A percentile compares a stretch with the other conserved stretches of the same genome.
Conservation (phyloP, 2,329 filamentous ascomycete genomes). For the Aureobasidium leucospermi region DNA sequence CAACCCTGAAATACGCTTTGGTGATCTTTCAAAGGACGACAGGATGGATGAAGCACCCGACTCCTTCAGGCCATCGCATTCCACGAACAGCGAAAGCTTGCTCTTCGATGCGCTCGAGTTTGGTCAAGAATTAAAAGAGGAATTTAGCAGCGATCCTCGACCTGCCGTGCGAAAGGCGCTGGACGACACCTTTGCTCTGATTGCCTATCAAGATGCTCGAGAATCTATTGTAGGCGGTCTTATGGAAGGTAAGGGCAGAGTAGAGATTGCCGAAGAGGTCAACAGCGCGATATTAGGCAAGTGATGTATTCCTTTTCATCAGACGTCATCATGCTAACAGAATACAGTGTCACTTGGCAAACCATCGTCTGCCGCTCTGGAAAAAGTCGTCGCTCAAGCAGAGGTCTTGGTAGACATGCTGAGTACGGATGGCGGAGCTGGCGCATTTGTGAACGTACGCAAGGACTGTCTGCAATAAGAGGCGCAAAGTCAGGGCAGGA, state of each 20-base stretch:
- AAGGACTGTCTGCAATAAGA: slow-evolving; percentile 10
- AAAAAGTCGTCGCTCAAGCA: slow-evolving; percentile 79
- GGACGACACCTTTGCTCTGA: slow-evolving; percentile 76
- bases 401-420: slow-evolving; percentile 78
- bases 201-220: slow-evolving; percentile 78
- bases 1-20: neutral
- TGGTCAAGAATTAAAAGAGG: slow-evolving; percentile 67
- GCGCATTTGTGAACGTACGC: slow-evolving; percentile 70
- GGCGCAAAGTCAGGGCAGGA: no score
- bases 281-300: slow-evolving; percentile 87
- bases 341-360: slow-evolving; percentile 75
- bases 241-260: slow-evolving; percentile 66
- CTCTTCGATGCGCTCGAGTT: slow-evolving; percentile 68
- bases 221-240: slow-evolving; percentile 71
- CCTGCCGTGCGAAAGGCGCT: slow-evolving; percentile 66
- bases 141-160: slow-evolving; percentile 66
- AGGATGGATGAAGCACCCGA: slow-evolving; percentile 30
- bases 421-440: slow-evolving; percentile 60
- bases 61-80: neutral
- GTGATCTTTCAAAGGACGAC: slow-evolving; percentile 16
- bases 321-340: slow-evolving; percentile 22
- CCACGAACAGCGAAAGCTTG: slow-evolving; percentile 40
- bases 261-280: slow-evolving; percentile 80
- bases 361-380: slow-evolving; percentile 76
- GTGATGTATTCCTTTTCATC: slow-evolving; percentile 27